Evolutionary conservation across 768 basidiomycete species (phyloP), one percentile per base, ranked within the genome.

Genomic region (Nidula microcarpa): DNA sequence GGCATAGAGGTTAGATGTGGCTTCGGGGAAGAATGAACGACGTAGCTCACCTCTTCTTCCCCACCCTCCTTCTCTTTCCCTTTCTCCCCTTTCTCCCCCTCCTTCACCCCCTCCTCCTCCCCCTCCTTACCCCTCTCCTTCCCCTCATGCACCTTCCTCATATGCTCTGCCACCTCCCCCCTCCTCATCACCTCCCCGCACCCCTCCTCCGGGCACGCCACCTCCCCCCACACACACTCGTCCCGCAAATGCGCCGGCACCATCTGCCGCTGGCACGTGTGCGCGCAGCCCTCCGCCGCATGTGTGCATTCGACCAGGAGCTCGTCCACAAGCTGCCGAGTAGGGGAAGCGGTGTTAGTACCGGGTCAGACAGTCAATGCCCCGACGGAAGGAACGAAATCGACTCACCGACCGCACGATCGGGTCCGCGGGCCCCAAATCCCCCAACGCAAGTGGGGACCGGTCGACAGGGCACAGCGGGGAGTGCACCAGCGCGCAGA

Each of bases 391-490:
- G 23, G 23, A 23, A 23, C 23, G 23, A 4, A 23, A 23, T 23
- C 23, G 5, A 74, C 87, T 60, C 56, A 89, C 89, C 55, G 88
- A 84, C 55, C 89, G 81, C 43, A 94, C 76, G 33, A 94, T 85
- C 11, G 87, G 82, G 65, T 84, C 80, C n/a, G 89, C 86, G 14
- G 85, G 82, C 1, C 62, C 61, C 51, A 94, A 70, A 57, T 89
- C 84, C n/a, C 70, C 71, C n/a, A 69, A 52, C 1, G 71, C 68
- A 33, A 95, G 74, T 0, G 83, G 75, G 11, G 82, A 86, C 17
- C 94, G 82, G 68, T 95, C 93, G 33, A 96, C 83, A 9, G 94
- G 94, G 65, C 94, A 96, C 55, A 86, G 84, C 0, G 78, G 73
- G 6, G 85, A 82, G 54, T 88, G 80, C 10, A 68, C 65, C 3